phyloP scores from a whole-genome alignment of 2,329 filamentous ascomycete species.

The Diaporthe humulicola region DNA sequence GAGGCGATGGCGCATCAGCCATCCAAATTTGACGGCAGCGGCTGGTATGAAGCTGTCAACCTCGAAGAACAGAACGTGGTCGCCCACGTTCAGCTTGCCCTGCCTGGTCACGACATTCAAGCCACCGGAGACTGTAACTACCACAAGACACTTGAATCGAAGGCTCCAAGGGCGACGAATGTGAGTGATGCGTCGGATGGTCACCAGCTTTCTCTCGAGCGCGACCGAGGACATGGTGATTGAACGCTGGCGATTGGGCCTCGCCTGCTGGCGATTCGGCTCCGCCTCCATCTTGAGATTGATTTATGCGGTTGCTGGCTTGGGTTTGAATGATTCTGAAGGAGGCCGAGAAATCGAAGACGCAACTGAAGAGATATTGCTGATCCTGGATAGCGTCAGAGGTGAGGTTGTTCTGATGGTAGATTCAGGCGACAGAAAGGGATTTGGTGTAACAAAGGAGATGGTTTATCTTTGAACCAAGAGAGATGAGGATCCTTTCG shows the following conservation, averaged over 20 bases:
- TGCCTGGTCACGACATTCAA: conserved; percentile 45
- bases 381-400: neutral
- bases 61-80: conserved; percentile 50
- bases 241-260: neutral
- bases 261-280: neutral
- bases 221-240: neutral
- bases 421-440: neutral
- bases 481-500: neutral
- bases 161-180: conserved; percentile 38
- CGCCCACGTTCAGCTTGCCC: conserved; percentile 39
- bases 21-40: conserved; percentile 38
- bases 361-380: too few species aligned
- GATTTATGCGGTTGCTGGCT: neutral
- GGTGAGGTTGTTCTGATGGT: neutral
- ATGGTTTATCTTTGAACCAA: neutral
- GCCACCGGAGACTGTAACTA: conserved; percentile 45
- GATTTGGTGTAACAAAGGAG: neutral
- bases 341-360: neutral
- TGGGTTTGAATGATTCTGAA: neutral
- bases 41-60: conserved; percentile 50
- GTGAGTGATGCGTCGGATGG: conserved; percentile 43
- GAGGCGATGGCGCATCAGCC: conserved; percentile 42
- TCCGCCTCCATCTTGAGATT: neutral
- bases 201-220: conserved; percentile 51
- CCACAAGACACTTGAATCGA: conserved; percentile 34